Base-by-base conservation (phyloP, 768 basidiomycete genomes). In the Baorangia bicolor region DNA sequence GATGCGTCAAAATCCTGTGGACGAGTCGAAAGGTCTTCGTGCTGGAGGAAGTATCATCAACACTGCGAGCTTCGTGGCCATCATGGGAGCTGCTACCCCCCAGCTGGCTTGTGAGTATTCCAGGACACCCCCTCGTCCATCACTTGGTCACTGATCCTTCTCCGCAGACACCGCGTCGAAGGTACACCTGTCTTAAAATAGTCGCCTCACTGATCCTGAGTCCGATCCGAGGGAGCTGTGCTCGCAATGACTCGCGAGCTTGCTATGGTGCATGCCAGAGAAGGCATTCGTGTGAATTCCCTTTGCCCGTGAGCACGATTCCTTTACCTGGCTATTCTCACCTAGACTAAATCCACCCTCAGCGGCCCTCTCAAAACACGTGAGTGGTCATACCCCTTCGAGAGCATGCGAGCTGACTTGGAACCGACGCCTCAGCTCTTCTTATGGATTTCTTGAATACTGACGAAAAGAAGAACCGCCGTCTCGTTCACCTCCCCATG, bases 361-460 rank as follows among this genome's bases (percentile, higher is more conserved):
- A 96, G 94, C 30, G 96, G 96, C 14, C 95, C 96, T 33, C 81
- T 99, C 57, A 92, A 92, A 74, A 98, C 96, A 30, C 94, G 93
- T 93, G 73, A 73, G 89, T 60, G 5, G 21, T 47, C 9, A 58
- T n/a, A 20, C n/a, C 14, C 8, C 31, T 34, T 42, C 9, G 6
- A 31, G 43, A 51, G 28, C 23, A 28, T 23, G 3, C 21, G 35
- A 27, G 2, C 50, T 48, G 7, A 53, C 18, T 18, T 34, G 25
- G 27, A 38, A 47, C 10, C 23, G 23, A 37, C 4, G 3, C 39
- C 27, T n/a, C 67, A 95, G 93, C 95, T 37, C 85, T 99, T 43
- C 80, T 99, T 28, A 99, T 99, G 97, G 88, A 98, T 73, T 99
- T 96, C 81, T 83, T 99, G 67, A 84, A 98, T 74, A 98, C 97